Base-by-base conservation (phyloP, 2,329 filamentous ascomycete genomes). In the Penicillium sp. region DNA sequence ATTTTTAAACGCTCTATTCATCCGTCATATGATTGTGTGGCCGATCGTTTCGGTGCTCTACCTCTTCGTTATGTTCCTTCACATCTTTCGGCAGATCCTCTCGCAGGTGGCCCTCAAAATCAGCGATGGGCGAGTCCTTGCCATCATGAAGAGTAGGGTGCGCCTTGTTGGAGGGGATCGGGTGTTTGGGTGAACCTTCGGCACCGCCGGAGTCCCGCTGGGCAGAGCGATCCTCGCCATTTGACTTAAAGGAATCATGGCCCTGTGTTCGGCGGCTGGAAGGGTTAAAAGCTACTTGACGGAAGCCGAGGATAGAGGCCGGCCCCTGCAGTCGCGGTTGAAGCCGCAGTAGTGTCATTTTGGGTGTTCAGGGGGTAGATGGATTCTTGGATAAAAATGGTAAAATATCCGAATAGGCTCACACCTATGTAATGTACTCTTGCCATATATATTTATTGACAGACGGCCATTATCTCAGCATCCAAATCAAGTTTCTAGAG, bases 121-220 rank as follows among this genome's bases (percentile, higher is more conserved):
- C 67, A 9, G 66, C 44, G 36, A 70, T 63, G 9, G 63, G 62
- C 2, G 69, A 68, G 36, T 67, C 58, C 10, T 53, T 58, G 5
- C 63, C 66, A 41, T 66, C 63, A 14, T 46, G 57, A 9, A 73
- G 57, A 4, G 69, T 71, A 11, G 70, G 68, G 4, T 56, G 58
- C 16, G 69, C 68, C 2, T 69, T 65, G 46, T 72, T 71, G 36
- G 69, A 71, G 4, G 69, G 62, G n/a, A 56, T 63, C 7, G 50
- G 56, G 13, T 51, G 46, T 24, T 53, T 61, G 13, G 49, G 48
- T 5, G 22, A 27, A 31, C 22, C 18, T 3, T 48, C 18, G 46
- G 46, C 45, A n/a, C 46, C 31, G 5, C 46, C 24, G 24, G 24
- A 25, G 24, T 25, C 24, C 24, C 24, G 24, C 8, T 25, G 24